Evolutionary conservation across 164 flowering plant species (phyloP), one percentile per base, ranked within the genome.

Genomic region (Nelumbo lutea): DNA sequence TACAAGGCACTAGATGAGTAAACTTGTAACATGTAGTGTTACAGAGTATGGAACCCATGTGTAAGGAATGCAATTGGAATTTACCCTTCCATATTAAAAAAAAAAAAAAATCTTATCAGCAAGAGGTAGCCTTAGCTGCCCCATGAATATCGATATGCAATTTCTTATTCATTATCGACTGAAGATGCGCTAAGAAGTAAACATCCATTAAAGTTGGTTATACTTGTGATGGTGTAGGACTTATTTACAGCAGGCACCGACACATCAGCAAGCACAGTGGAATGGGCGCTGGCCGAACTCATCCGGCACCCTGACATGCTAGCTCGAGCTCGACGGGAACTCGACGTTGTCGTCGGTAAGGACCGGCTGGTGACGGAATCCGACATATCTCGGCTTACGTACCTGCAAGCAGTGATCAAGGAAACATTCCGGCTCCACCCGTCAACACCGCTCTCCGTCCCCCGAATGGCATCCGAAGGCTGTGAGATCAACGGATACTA

Each of bases 401-500:
- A 68, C 78, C 80, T 93, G 53, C 87, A 89, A 61, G 97, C 96
- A 58, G 68, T 93, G 0, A 58, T 88, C 72, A 93, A 91, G 73
- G 98, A 91, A 68, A 84, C 81, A 2, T 86, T 89, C 77, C 87
- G 98, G n/a, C 86, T 91, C 60, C 98, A 93, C 80, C 98, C 98
- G 0, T 84, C 97, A 2, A 88, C 94, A 0, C 98, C 96, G 0
- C 88, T 93, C 53, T 89, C 96, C 10, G 86, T 89, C 0, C 97
- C 98, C 0, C 80, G 96, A 9, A 73, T 82, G 1, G 88, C 96
- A 0, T 44, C 83, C 39, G 81, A 88, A 48, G 72, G 75, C 69
- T 89, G 96, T 69, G 87, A 85, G 58, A 82, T 91, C 78, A 71
- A 86, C 43, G 96, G 96, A 27, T 90, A 88, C 80, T 67, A 76